Base-by-base conservation (phyloP, 2,329 filamentous ascomycete species). In the Blastomyces gilchristii region DNA sequence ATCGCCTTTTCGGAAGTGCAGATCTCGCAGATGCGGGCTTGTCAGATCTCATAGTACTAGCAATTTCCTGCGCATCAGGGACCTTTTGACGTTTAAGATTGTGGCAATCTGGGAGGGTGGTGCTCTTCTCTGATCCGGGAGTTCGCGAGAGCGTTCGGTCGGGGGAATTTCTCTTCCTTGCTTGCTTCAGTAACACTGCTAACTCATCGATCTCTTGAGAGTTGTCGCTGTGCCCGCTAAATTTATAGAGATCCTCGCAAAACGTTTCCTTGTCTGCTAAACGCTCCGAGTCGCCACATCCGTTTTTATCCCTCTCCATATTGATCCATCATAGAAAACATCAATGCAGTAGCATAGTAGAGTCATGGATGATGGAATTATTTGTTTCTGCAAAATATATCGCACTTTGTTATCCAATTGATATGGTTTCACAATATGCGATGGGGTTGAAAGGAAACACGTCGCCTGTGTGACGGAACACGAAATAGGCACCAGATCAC, bases 401-500 rank as follows among this genome's bases (percentile, higher is more conserved):
- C 18, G 16, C 9, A 43, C 41, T 43, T 3, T 54, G 8, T 9
- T 54, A 14, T 18, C 14, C 9, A 11, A 50, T 28, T 50, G 11
- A 16, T 50, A 28, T 28, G 25, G 22, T 25, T 50, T 50, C 49
- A 28, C 12, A 25, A 28, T 1, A 14, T 25, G 47, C 12, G 22
- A 22, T 22, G 2, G 43, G 47, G 3, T 3, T 9, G 47, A 25
- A 25, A 49, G 18, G n/a, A 49, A 49, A 47, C 45, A 47, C 45
- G n/a, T 47, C 8, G 7, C 3, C 45, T n/a, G 45, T 22, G 45
- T 3, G 18, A 47, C n/a, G n/a, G 45, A 47, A 58, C 72, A 71
- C 72, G 71, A 73, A 73, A 71, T 63, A 63, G 67, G 63, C 72
- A 66, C 72, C 72, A 71, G 63, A 65, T 74, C 74, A 75, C 72